phyloP scores from a whole-genome alignment of 129 eudicot species.

The Tanacetum coccineum region DNA sequence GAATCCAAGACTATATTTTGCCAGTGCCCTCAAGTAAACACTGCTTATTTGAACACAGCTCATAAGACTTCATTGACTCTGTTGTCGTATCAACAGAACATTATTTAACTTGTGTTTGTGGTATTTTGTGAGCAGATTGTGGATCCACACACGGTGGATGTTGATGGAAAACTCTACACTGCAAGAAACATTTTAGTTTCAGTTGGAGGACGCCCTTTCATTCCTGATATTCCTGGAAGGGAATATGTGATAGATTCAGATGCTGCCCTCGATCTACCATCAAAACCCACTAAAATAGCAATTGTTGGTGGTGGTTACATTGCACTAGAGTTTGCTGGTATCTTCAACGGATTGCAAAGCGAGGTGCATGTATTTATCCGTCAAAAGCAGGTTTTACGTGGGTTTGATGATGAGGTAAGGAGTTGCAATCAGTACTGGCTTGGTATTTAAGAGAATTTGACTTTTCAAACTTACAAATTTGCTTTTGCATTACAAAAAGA shows the following conservation, averaged over 20 bases:
- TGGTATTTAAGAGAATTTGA: slow-evolving; percentile 3
- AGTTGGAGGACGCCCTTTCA: slow-evolving; percentile 94
- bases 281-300: slow-evolving; percentile 86
- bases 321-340: slow-evolving; percentile 98
- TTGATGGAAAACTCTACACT: slow-evolving; percentile 85
- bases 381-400: slow-evolving; percentile 92
- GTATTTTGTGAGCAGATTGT: slow-evolving; percentile 51
- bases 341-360: slow-evolving; percentile 89
- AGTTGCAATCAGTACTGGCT: slow-evolving; percentile 8
- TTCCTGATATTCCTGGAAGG: slow-evolving; percentile 94
- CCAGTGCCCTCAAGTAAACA: too few species aligned
- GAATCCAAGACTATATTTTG: too few species aligned
- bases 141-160: slow-evolving; percentile 95
- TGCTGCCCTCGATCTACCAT: slow-evolving; percentile 91
- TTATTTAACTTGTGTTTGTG: slow-evolving; percentile 9
- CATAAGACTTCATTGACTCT: background rate
- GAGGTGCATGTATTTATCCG: slow-evolving; percentile 95
- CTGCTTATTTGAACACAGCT: background rate
- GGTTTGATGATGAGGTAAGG: slow-evolving; percentile 96
- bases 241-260: slow-evolving; percentile 94
- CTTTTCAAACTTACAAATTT: background rate
- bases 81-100: slow-evolving; percentile 6
- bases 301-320: slow-evolving; percentile 98
- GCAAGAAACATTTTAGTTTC: slow-evolving; percentile 87
- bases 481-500: slow-evolving; percentile 16